A percentile compares a stretch with the other conserved stretches of the same genome.
Conservation (phyloP, 441 rosid genomes). For the Geranium incanum region DNA sequence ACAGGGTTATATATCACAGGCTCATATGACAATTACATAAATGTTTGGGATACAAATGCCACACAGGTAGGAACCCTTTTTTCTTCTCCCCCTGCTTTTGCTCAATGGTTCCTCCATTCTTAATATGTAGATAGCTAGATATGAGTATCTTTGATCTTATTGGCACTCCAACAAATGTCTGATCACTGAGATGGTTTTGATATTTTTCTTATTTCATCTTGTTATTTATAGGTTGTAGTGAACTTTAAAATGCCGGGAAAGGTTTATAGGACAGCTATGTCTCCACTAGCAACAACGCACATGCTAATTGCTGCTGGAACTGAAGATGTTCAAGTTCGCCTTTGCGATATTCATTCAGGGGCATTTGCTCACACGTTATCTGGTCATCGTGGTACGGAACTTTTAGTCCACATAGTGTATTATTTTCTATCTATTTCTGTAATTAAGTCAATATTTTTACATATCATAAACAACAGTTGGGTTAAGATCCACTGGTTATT, state of each 20-base stretch:
- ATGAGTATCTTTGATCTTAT: not conserved
- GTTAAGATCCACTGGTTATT: not conserved
- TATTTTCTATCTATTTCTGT: constrained; percentile 1
- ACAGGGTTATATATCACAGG: constrained; percentile 84
- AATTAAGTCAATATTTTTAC: not conserved
- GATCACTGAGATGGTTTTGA: not conserved
- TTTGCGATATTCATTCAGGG: constrained; percentile 88
- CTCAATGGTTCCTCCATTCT: not conserved
- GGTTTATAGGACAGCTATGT: constrained; percentile 84
- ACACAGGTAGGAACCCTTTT: constrained; percentile 39
- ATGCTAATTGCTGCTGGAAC: constrained; percentile 87
- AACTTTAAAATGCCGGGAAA: constrained; percentile 89
- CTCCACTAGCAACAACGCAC: constrained; percentile 74
- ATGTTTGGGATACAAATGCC: constrained; percentile 92
- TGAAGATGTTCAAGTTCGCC: constrained; percentile 93
- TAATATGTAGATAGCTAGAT: not conserved
- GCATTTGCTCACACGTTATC: constrained; percentile 84
- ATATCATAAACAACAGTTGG: not conserved
- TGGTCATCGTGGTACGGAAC: constrained; percentile 76
- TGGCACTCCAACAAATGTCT: not conserved
- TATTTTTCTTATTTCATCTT: constrained; percentile 5
- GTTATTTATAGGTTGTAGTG: constrained; percentile 49
- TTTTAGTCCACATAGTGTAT: constrained; percentile 9
- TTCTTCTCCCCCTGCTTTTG: not conserved
- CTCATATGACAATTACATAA: constrained; percentile 66